Percentiles rank a stretch among this genome's conserved stretches.
Evolutionary conservation across 2,329 filamentous ascomycete species (phyloP).

Genomic region (Fusarium sublunatum): DNA sequence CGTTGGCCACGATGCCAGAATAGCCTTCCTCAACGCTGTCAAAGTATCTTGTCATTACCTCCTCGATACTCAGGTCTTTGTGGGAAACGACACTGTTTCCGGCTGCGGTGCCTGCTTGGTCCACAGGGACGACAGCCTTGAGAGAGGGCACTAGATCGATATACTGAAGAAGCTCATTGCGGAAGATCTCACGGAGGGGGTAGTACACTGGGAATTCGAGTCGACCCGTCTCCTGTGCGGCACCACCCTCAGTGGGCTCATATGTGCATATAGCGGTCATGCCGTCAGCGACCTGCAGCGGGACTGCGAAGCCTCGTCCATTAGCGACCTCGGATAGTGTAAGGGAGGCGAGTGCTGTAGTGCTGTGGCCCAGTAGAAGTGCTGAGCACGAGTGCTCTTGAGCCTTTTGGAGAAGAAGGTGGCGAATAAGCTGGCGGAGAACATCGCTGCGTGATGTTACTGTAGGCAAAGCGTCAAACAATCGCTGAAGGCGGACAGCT

Average conservation of each 20-base stretch:
- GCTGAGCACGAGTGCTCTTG: conserved; percentile 70
- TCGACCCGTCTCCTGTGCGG: conserved; percentile 34
- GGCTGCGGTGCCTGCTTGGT: conserved; percentile 43
- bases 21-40: conserved; percentile 82
- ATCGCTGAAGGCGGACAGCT: conserved; percentile 60
- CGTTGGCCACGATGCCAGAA: conserved; percentile 92
- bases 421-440: conserved; percentile 74
- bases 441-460: conserved; percentile 82
- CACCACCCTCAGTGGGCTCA: conserved; percentile 35
- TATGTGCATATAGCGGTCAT: conserved; percentile 54
- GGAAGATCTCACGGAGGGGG: conserved; percentile 85
- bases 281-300: conserved; percentile 85
- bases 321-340: conserved; percentile 90
- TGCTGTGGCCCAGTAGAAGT: conserved; percentile 86
- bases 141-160: conserved; percentile 66
- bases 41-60: conserved; percentile 91
- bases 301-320: conserved; percentile 84
- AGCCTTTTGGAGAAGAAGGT: conserved; percentile 76
- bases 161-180: conserved; percentile 81
- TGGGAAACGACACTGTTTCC: conserved; percentile 66
- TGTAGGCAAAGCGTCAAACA: conserved; percentile 73
- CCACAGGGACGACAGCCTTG: conserved; percentile 57
- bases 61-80: conserved; percentile 87
- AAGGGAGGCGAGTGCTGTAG: conserved; percentile 86
- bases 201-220: conserved; percentile 70